Conservation (phyloP, 306 rosid genomes). For the Cucurbita maxima region DNA sequence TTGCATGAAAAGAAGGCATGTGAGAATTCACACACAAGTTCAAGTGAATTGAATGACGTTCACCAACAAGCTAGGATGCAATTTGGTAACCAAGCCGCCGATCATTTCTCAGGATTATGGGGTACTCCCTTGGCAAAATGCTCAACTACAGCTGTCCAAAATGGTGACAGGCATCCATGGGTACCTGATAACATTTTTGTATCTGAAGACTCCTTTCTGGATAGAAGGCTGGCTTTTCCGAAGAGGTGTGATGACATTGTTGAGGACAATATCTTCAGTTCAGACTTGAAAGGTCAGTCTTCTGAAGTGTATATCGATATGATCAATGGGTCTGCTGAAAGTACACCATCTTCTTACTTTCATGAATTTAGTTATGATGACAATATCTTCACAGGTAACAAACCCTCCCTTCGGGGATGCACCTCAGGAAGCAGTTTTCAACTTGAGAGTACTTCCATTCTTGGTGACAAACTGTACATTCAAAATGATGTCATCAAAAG, state of each 20-base stretch:
- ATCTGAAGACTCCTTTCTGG: conserved; percentile 22
- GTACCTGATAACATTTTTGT: conserved; percentile 16
- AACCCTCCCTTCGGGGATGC: conserved; percentile 50
- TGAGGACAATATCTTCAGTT: conserved; percentile 28
- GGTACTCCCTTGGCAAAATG: conserved; percentile 27
- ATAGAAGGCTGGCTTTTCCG: conserved; percentile 16
- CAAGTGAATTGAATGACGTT: conserved; percentile 19
- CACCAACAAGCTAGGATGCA: conserved; percentile 23
- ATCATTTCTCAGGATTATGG: conserved; percentile 21
- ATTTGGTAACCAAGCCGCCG: conserved; percentile 19
- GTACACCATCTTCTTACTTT: conserved; percentile 17
- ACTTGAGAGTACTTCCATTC: conserved; percentile 26
- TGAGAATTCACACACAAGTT: conserved; percentile 14
- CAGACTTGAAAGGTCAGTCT: conserved; percentile 24
- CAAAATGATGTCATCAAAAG: conserved; percentile 27
- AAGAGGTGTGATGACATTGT: conserved; percentile 16
- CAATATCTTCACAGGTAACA: conserved; percentile 20
- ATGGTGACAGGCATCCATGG: conserved; percentile 8
- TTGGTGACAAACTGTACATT: conserved; percentile 21
- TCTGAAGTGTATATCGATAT: conserved; percentile 17
- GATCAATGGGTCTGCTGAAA: conserved; percentile 19
- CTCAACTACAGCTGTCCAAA: conserved; percentile 18
- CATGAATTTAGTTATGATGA: conserved; percentile 17
- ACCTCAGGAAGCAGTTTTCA: conserved; percentile 24
- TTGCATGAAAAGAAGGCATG: conserved; percentile 18